Evolutionary conservation across 2,329 filamentous ascomycete genomes (phyloP), one percentile per base, ranked within the genome.

Genomic region (Aspergillus piperis): DNA sequence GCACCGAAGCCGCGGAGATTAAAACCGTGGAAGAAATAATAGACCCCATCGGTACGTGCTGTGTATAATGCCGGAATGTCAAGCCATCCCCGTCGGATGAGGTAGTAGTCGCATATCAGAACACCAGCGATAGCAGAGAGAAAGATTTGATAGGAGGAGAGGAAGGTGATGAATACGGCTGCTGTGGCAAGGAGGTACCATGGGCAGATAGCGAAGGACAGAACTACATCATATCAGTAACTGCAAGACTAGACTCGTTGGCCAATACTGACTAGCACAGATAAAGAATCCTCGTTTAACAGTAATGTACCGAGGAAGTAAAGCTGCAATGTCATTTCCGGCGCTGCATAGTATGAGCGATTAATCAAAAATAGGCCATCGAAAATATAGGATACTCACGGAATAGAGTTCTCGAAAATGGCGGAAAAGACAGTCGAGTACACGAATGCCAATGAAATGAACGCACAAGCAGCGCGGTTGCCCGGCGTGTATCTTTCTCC

Each of bases 351-450:
- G 13, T 1, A 19, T 21, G 17, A 32, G 15, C 15, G 15, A 19
- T 48, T 10, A 19, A 6, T 11, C 13, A 36, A 36, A 5, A 11
- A 6, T 6, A 5, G 5, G 5, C 2, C 6, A 17, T 30, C 3
- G 1, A 3, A 32, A 25, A 1, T 15, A 2, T 1, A 7, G 32
- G 19, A 11, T 2, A 49, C 62, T 17, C 60, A 68, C 19, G 77
- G 74, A 3, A 80, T 68, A 4, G 72, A 76, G 55, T 80, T 79
- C 54, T 78, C 77, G n/a, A 79, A 78, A 27, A 82, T 80, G 5
- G 75, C 70, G 8, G 75, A 75, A 59, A 81, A 80, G 25, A 83
- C 73, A 0, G 75, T 71, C 3, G 76, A 77, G 59, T 80, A 82
- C 0, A 77, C 68, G 48, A 82, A 79, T 13, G 71, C 74, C 1